Percentiles rank a stretch among this genome's conserved stretches.
Conservation (phyloP, 2,329 filamentous ascomycete genomes). For the Alternaria novae-zelandiae region DNA sequence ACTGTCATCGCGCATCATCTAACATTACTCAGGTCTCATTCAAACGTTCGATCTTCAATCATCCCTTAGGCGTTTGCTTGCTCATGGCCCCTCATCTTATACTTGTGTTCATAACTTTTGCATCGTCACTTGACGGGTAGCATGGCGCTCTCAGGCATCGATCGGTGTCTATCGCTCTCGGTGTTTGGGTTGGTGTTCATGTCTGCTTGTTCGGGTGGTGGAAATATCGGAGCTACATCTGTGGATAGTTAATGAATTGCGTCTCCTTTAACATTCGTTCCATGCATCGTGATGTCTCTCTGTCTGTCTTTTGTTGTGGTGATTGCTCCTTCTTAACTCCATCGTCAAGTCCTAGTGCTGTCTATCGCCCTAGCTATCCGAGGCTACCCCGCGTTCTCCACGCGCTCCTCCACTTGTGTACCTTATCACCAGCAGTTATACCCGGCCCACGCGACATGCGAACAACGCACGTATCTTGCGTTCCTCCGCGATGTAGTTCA, state of each 20-base stretch:
- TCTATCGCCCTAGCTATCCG: background rate
- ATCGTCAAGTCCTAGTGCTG: background rate
- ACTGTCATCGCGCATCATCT: slow-evolving; percentile 10
- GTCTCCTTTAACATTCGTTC: slow-evolving; percentile 17
- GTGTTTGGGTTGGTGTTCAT: slow-evolving; percentile 25
- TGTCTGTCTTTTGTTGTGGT: background rate
- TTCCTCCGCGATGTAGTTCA: background rate
- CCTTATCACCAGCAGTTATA: background rate
- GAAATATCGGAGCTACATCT: slow-evolving; percentile 40
- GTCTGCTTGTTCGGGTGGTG: slow-evolving; percentile 30
- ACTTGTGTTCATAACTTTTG: slow-evolving; percentile 50
- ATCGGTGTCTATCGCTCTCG: slow-evolving; percentile 20
- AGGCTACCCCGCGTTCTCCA: slow-evolving; percentile 6
- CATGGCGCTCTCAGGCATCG: slow-evolving; percentile 24
- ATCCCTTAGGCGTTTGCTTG: slow-evolving; percentile 44
- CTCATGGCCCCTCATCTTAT: slow-evolving; percentile 33
- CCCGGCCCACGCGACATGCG: background rate
- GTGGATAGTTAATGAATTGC: slow-evolving; percentile 50
- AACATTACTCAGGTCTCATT: slow-evolving; percentile 30
- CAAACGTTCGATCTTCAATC: slow-evolving; percentile 39
- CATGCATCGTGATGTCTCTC: slow-evolving; percentile 1
- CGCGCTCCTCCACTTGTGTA: background rate
- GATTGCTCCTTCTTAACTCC: background rate
- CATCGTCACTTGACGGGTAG: slow-evolving; percentile 33
- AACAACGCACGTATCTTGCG: background rate